A percentile compares a stretch with the other conserved stretches of the same genome.
Conservation (phyloP, 2,329 filamentous ascomycete species). For the Paecilomyces formosus region DNA sequence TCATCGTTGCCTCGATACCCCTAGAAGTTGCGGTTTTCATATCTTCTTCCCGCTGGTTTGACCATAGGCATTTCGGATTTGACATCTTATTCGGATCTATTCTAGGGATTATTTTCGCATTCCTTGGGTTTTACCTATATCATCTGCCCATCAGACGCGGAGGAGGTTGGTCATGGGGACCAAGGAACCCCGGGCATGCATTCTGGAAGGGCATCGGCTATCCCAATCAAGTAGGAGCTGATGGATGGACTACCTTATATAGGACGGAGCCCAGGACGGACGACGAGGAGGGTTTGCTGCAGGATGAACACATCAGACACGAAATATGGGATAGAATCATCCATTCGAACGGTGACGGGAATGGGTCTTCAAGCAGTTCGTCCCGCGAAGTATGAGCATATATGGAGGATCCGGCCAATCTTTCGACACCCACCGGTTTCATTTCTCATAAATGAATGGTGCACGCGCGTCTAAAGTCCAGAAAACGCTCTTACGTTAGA, state of each 20-base stretch:
- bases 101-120: slow-evolving; percentile 64
- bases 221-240: slow-evolving; percentile 21
- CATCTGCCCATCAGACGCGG: slow-evolving; percentile 73
- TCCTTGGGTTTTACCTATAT: slow-evolving; percentile 76
- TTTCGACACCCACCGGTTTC: background rate
- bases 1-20: slow-evolving; percentile 63
- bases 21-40: slow-evolving; percentile 73
- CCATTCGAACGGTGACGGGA: background rate
- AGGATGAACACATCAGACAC: background rate
- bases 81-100: slow-evolving; percentile 81
- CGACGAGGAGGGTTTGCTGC: background rate
- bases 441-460: too few species aligned
- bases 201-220: slow-evolving; percentile 43
- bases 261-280: background rate
- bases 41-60: slow-evolving; percentile 74
- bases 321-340: background rate
- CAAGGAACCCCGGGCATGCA: slow-evolving; percentile 62
- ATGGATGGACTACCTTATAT: slow-evolving; percentile 17
- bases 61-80: slow-evolving; percentile 87
- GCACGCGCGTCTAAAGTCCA: too few species aligned
- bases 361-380: background rate
- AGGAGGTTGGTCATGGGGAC: slow-evolving; percentile 84
- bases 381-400: background rate
- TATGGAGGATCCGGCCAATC: background rate
- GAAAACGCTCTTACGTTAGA: too few species aligned